These are phyloP conservation scores for Crithidia sp. DNA, from an alignment of 208 protist genomes.

Conservation along the genomic window DNA sequence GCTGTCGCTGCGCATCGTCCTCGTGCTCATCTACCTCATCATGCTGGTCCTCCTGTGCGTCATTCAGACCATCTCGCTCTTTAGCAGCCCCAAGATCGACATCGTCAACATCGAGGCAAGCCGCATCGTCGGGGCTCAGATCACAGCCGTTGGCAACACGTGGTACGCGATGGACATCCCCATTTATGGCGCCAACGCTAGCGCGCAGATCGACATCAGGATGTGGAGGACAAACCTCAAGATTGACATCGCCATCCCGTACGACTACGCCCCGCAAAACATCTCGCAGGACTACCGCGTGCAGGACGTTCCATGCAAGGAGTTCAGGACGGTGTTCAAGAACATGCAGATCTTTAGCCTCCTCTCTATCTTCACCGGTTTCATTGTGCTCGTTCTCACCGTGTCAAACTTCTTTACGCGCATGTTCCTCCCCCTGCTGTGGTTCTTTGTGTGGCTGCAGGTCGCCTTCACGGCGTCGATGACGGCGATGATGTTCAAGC, in stretches of 20 bases:
- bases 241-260: conserved; percentile 42
- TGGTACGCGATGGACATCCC: conserved; percentile 28
- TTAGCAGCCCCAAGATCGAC: conserved; percentile 34
- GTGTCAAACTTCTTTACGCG: conserved; percentile 50
- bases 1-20: conserved; percentile 31
- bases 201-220: conserved; percentile 18
- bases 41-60: conserved; percentile 35
- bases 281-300: conserved; percentile 46
- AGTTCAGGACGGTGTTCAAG: conserved; percentile 41
- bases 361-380: conserved; percentile 46
- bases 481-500: conserved; percentile 37
- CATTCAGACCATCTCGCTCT: conserved; percentile 35
- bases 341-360: conserved; percentile 45
- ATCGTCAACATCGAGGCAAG: conserved; percentile 35
- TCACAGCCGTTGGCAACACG: neutral
- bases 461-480: conserved; percentile 34
- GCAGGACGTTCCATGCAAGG: conserved; percentile 57
- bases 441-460: conserved; percentile 49
- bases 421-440: conserved; percentile 55
- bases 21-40: conserved; percentile 39
- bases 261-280: conserved; percentile 32
- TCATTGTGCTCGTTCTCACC: conserved; percentile 42
- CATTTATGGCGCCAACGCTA: conserved; percentile 50
- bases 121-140: conserved; percentile 27
- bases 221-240: conserved; percentile 36